A percentile compares a stretch with the other conserved stretches of the same genome.
Evolutionary conservation across 495 filamentous ascomycete genomes (phyloP).

Genomic region (Ascodesmis nigricans): DNA sequence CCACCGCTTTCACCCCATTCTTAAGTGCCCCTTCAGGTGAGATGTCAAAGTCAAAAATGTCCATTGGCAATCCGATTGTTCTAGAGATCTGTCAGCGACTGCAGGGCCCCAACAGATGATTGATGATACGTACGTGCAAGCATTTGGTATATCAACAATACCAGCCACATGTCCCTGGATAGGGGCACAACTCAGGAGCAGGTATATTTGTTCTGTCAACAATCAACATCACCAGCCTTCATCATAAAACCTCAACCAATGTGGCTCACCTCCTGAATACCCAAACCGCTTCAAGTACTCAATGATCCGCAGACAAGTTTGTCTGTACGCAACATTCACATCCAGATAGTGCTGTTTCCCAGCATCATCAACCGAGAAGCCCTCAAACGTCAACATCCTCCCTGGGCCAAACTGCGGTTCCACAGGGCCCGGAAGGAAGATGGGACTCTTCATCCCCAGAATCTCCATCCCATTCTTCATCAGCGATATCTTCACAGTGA

Average conservation of each 20-base stretch:
- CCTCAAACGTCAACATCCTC: slow-evolving; percentile 76
- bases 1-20: slow-evolving; percentile 31
- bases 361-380: slow-evolving; percentile 76
- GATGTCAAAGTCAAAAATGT: slow-evolving; percentile 94
- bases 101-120: too few species aligned
- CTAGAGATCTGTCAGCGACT: too few species aligned
- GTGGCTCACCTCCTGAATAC: slow-evolving; percentile 24
- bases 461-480: slow-evolving; percentile 64
- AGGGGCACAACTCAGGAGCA: slow-evolving; percentile 72
- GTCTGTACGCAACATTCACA: slow-evolving; percentile 75
- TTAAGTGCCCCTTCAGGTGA: slow-evolving; percentile 32
- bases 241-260: neutral
- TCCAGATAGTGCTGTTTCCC: slow-evolving; percentile 91
- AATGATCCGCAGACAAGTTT: slow-evolving; percentile 60
- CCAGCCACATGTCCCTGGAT: slow-evolving; percentile 88
- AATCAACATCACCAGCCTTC: slow-evolving; percentile 1
- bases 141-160: slow-evolving; percentile 47
- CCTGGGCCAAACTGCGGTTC: slow-evolving; percentile 81
- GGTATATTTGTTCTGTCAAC: slow-evolving; percentile 75
- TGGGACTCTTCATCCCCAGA: slow-evolving; percentile 62
- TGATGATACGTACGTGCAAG: too few species aligned
- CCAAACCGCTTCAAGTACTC: slow-evolving; percentile 76
- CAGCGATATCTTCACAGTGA: slow-evolving; percentile 76
- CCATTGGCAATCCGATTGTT: slow-evolving; percentile 72
- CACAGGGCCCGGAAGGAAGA: slow-evolving; percentile 77